Base-by-base conservation (phyloP, 495 filamentous ascomycete genomes). In the Diplogelasinospora grovesii region DNA sequence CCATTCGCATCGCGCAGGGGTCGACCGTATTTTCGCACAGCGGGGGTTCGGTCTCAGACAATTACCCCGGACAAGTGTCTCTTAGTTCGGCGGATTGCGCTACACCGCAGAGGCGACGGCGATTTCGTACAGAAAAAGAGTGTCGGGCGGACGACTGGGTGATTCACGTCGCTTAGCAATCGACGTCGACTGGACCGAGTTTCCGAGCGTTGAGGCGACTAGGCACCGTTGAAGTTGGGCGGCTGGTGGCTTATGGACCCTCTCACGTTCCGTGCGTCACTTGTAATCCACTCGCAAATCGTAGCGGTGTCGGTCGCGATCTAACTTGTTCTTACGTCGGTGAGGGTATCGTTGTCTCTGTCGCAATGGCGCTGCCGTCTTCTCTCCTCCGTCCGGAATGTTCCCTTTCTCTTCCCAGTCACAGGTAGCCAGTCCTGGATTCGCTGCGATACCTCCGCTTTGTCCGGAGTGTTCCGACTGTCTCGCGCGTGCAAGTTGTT, bases 1-100 rank as follows among this genome's bases (percentile, higher is more conserved):
- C 60, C 62, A 57, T 66, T 60, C 67, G 52, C 52, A 45, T 36
- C 39, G 25, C 36, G 46, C 24, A 24, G n/a, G n/a, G 43, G 54
- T 45, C 37, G 46, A 28, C 40, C 43, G 21, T 41, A 22, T 34
- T 43, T 32, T 40, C 45, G 36, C 42, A 38, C 21, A 33, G 43
- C 44, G 45, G 43, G 33, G 38, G 33, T 36, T 31, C 38, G 24
- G 46, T 39, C 42, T 32, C 46, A 28, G 28, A 36, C 20, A 24
- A 14, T 35, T 29, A 15, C 15, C 14, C 10, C 30, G 10, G n/a
- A n/a, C n/a, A n/a, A 13, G 14, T 35, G 20, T 28, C 20, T 38
- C 21, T n/a, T n/a, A n/a, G n/a, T n/a, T n/a, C n/a, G n/a, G n/a
- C n/a, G n/a, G n/a, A n/a, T n/a, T n/a, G n/a, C n/a, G n/a, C n/a